Conservation (phyloP, 2,329 filamentous ascomycete genomes). For the Neonectria sp. region DNA sequence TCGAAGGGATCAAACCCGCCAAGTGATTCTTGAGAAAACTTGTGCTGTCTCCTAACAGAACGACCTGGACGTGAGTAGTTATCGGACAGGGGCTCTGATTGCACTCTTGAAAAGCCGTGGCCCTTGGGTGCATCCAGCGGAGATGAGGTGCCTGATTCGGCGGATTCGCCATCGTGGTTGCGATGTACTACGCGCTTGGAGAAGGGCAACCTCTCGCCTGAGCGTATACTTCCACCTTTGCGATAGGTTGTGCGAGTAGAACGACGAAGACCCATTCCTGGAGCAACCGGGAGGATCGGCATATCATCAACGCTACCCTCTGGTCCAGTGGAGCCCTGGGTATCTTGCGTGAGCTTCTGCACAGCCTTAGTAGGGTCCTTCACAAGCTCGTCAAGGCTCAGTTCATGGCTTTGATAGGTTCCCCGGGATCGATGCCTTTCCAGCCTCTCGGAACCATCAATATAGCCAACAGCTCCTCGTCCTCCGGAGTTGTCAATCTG, state of each 20-base stretch:
- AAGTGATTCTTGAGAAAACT: conserved; percentile 62
- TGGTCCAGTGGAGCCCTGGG: conserved; percentile 60
- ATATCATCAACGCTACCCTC: conserved; percentile 76
- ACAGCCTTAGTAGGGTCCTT: conserved; percentile 83
- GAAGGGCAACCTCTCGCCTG: conserved; percentile 81
- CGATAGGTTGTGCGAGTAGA: conserved; percentile 95
- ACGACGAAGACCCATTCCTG: conserved; percentile 85
- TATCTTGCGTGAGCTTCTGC: conserved; percentile 75
- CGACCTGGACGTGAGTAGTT: conserved; percentile 73
- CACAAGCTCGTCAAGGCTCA: conserved; percentile 86
- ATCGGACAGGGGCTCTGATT: conserved; percentile 74
- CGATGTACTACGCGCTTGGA: conserved; percentile 79
- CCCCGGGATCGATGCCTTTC: conserved; percentile 79
- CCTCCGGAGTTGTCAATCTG: conserved; percentile 85
- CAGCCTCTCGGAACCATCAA: conserved; percentile 86
- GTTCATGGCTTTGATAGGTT: conserved; percentile 68
- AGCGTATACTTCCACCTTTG: conserved; percentile 85
- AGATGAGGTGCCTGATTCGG: conserved; percentile 48
- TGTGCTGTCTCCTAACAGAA: conserved; percentile 64
- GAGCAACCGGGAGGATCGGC: conserved; percentile 86
- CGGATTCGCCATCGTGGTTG: conserved; percentile 70
- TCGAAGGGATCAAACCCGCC: conserved; percentile 64
- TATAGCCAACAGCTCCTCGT: conserved; percentile 74
- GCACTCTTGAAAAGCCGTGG: conserved; percentile 72
- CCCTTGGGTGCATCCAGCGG: conserved; percentile 63